Evolutionary conservation across 148 eudicot species (phyloP).

Genomic region (Oxyria digyna): DNA sequence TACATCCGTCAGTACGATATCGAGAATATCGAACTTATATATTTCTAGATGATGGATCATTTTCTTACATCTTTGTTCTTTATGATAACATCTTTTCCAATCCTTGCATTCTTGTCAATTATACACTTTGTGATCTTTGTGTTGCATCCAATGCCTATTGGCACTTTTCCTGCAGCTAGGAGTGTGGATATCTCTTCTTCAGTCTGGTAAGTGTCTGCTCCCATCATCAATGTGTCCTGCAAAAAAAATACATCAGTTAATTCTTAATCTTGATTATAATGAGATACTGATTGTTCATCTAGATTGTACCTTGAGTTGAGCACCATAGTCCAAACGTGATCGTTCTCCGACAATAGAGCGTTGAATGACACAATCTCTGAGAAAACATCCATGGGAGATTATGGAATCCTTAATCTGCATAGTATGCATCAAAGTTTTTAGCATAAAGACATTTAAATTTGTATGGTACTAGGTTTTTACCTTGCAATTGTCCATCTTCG

Average conservation of each 20-base stretch:
- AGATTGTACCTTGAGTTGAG: slow-evolving; percentile 55
- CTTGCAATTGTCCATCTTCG: slow-evolving; percentile 78
- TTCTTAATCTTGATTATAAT: neutral
- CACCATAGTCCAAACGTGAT: slow-evolving; percentile 79
- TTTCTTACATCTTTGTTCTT: slow-evolving; percentile 59
- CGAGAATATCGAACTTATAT: neutral
- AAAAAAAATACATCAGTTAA: neutral
- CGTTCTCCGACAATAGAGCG: slow-evolving; percentile 91
- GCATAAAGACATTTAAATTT: neutral
- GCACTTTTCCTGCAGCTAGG: slow-evolving; percentile 68
- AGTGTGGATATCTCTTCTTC: slow-evolving; percentile 73
- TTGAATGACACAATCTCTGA: slow-evolving; percentile 60
- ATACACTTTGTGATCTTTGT: slow-evolving; percentile 94
- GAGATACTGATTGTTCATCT: neutral
- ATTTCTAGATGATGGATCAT: neutral
- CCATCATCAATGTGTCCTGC: slow-evolving; percentile 92
- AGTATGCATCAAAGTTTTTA: neutral
- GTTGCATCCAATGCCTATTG: slow-evolving; percentile 83
- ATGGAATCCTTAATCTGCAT: slow-evolving; percentile 76
- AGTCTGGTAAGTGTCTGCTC: slow-evolving; percentile 92
- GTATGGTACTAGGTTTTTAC: slow-evolving; percentile 18
- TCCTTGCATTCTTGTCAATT: slow-evolving; percentile 93
- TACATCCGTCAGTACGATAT: neutral
- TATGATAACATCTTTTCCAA: slow-evolving; percentile 67
- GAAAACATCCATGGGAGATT: slow-evolving; percentile 91